Conservation (phyloP, 495 filamentous ascomycete genomes). For the Hypoxylon perforatum region DNA sequence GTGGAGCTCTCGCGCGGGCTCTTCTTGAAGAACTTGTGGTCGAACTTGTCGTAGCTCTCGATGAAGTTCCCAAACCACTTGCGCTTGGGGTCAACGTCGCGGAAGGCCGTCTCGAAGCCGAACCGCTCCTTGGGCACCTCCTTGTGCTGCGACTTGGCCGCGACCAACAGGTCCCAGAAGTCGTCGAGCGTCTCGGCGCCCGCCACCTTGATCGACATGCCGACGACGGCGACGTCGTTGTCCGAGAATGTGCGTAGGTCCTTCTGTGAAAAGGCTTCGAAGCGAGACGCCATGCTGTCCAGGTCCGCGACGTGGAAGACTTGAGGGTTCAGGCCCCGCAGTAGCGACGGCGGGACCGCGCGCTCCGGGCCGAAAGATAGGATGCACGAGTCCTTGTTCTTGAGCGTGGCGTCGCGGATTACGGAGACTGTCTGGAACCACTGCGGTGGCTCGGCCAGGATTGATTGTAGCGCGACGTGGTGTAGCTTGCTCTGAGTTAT, state of each 20-base stretch:
- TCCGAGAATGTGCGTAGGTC: constrained; percentile 26
- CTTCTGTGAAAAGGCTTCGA: constrained; percentile 17
- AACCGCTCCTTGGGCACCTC: constrained; percentile 36
- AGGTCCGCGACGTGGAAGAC: constrained; percentile 31
- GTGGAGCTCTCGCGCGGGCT: constrained; percentile 54
- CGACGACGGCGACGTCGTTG: constrained; percentile 54
- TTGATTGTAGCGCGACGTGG: constrained; percentile 48
- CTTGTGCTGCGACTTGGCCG: constrained; percentile 38
- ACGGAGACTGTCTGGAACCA: constrained; percentile 53
- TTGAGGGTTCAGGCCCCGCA: constrained; percentile 29
- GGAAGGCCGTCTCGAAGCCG: constrained; percentile 29
- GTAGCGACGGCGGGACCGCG: constrained; percentile 30
- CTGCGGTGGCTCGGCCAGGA: constrained; percentile 54
- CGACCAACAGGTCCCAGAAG: constrained; percentile 52
- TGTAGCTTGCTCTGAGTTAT: constrained; percentile 43
- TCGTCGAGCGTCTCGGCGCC: constrained; percentile 54
- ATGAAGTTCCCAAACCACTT: constrained; percentile 49
- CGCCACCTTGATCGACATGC: constrained; percentile 56
- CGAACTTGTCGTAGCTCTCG: constrained; percentile 49
- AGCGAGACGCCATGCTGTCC: constrained; percentile 18
- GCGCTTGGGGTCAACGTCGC: constrained; percentile 31
- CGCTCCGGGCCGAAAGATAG: constrained; percentile 36
- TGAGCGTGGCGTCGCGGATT: constrained; percentile 10
- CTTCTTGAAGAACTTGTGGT: constrained; percentile 65
- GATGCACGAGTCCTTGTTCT: constrained; percentile 23